These are phyloP conservation scores for Lactarius psammicola DNA, from an alignment of 768 basidiomycete species.

Conservation along the genomic window DNA sequence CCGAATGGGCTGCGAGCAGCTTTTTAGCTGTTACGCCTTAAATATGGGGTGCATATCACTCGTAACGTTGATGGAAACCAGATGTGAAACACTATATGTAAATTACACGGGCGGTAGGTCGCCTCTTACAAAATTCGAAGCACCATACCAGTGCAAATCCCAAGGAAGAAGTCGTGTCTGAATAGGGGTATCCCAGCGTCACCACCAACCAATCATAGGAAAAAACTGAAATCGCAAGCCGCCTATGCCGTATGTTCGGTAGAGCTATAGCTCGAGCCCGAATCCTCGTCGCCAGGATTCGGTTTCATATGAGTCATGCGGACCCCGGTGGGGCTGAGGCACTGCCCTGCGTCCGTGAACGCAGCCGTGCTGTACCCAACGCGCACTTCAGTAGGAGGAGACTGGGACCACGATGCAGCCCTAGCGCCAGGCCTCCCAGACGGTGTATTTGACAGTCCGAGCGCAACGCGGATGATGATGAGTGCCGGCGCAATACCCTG, in stretches of 20 bases:
- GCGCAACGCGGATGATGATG: conserved; percentile 21
- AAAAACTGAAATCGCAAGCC: neutral
- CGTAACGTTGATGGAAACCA: no score
- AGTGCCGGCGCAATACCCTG: conserved; percentile 21
- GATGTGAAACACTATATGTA: no score
- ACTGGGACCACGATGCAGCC: neutral
- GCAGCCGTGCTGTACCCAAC: neutral
- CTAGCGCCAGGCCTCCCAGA: neutral
- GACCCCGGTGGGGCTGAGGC: no score
- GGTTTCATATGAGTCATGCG: neutral
- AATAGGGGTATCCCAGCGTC: neutral
- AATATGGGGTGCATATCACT: no score
- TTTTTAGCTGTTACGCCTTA: no score
- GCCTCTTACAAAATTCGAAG: no score
- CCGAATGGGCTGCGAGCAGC: no score
- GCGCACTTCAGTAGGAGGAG: neutral
- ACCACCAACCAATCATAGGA: neutral
- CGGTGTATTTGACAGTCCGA: conserved; percentile 4
- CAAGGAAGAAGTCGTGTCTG: no score
- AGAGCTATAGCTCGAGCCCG: neutral
- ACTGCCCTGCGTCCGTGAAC: conserved; percentile 6
- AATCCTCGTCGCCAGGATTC: neutral
- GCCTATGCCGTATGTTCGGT: neutral
- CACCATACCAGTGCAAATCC: no score
- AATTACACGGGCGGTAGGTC: no score